phyloP scores from a whole-genome alignment of 306 rosid genomes.

The Canavalia ensiformis region DNA sequence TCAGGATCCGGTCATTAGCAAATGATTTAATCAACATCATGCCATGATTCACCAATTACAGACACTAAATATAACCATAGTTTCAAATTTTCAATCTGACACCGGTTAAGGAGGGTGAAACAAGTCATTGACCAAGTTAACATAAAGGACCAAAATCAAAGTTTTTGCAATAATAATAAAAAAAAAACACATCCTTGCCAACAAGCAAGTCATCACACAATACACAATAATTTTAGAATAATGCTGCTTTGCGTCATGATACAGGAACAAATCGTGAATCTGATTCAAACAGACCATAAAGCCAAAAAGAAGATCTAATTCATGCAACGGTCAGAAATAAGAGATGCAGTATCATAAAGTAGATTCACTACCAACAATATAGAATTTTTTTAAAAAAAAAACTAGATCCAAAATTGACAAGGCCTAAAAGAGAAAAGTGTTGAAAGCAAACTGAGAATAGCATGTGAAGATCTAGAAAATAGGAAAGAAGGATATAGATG shows the following conservation, averaged over 20 bases:
- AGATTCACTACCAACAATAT: background rate
- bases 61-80: background rate
- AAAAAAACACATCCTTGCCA: background rate
- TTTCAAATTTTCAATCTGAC: constrained; percentile 19
- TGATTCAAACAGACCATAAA: constrained; percentile 19
- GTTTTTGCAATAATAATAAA: background rate
- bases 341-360: constrained; percentile 11
- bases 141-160: background rate
- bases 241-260: no score
- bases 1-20: constrained; percentile 13
- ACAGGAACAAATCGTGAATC: background rate
- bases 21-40: background rate
- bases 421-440: background rate
- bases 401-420: constrained; percentile 36
- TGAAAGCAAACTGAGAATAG: constrained; percentile 4
- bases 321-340: background rate
- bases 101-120: constrained; percentile 16
- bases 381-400: background rate
- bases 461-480: constrained; percentile 41
- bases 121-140: background rate
- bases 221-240: no score
- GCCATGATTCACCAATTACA: background rate
- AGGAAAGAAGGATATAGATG: background rate
- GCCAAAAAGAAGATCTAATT: constrained; percentile 24
- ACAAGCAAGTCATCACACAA: background rate